phyloP scores from a whole-genome alignment of 441 rosid genomes.

The Flueggea neowawraea region DNA sequence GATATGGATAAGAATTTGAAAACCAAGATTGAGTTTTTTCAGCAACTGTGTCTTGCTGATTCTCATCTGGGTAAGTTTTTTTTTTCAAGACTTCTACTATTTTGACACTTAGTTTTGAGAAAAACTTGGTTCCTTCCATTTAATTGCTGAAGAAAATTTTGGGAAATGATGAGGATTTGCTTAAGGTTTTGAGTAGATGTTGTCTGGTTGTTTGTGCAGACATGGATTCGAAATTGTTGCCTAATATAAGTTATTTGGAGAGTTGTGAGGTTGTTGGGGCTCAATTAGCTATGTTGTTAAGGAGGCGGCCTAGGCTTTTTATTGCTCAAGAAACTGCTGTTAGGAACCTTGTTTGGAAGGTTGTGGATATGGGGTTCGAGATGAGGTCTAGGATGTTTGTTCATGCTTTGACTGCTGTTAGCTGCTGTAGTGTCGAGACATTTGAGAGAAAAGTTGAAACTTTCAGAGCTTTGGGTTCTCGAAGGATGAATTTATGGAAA shows the following conservation, averaged over 20 bases:
- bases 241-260: slow-evolving; percentile 24
- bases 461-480: slow-evolving; percentile 30
- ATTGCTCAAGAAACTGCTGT: slow-evolving; percentile 13
- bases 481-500: slow-evolving; percentile 16
- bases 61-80: slow-evolving; percentile 22
- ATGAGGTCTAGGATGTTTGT: slow-evolving; percentile 38
- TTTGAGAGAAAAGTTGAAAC: slow-evolving; percentile 23
- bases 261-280: slow-evolving; percentile 37
- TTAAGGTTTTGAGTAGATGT: slow-evolving; percentile 21
- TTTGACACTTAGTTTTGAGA: slow-evolving; percentile 27
- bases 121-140: slow-evolving; percentile 29
- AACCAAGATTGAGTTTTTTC: slow-evolving; percentile 32
- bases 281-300: slow-evolving; percentile 27
- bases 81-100: slow-evolving; percentile 17
- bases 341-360: slow-evolving; percentile 14
- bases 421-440: slow-evolving; percentile 25
- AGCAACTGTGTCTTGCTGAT: slow-evolving; percentile 28
- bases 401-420: slow-evolving; percentile 24
- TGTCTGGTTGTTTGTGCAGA: slow-evolving; percentile 15
- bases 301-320: slow-evolving; percentile 34
- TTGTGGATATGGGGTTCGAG: slow-evolving; percentile 31
- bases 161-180: slow-evolving; percentile 20
- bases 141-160: slow-evolving; percentile 27
- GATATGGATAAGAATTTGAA: slow-evolving; percentile 18
- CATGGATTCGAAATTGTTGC: slow-evolving; percentile 14